phyloP scores from a whole-genome alignment of 768 basidiomycete genomes.

The Macrolepiota albuminosa region DNA sequence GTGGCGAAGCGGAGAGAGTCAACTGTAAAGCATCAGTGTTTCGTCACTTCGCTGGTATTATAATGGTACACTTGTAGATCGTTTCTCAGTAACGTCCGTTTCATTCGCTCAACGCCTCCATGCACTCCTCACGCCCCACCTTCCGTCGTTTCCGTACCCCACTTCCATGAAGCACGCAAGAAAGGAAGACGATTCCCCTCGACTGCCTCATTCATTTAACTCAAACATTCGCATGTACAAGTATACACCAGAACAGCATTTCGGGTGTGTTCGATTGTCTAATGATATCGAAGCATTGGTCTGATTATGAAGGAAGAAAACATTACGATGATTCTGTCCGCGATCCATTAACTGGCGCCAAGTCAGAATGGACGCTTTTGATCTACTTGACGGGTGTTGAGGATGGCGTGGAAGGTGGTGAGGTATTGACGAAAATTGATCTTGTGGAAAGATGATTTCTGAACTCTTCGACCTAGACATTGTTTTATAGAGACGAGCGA shows the following conservation, averaged over 20 bases:
- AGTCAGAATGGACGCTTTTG: conserved; percentile 75
- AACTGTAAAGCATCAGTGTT: conserved; percentile 47
- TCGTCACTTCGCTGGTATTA: neutral
- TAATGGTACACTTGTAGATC: conserved; percentile 34
- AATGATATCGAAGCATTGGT: neutral
- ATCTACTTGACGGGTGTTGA: conserved; percentile 69
- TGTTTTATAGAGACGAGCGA: conserved; percentile 60
- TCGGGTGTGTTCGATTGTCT: conserved; percentile 38
- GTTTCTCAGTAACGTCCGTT: conserved; percentile 53
- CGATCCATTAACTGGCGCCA: conserved; percentile 52
- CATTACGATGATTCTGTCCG: conserved; percentile 74
- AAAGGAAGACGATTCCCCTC: conserved; percentile 15
- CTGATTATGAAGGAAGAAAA: conserved; percentile 26
- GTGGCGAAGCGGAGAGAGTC: conserved; percentile 65
- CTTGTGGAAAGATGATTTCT: neutral
- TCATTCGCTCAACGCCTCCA: conserved; percentile 56
- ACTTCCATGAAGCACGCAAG: conserved; percentile 28
- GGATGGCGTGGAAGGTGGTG: conserved; percentile 70
- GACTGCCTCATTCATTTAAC: conserved; percentile 56
- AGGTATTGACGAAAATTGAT: conserved; percentile 31
- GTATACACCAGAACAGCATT: conserved; percentile 59
- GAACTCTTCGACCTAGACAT: conserved; percentile 38
- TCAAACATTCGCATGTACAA: conserved; percentile 74
- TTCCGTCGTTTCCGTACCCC: conserved; percentile 49
- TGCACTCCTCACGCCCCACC: conserved; percentile 46